phyloP scores from a whole-genome alignment of 768 basidiomycete species.

The Tephrocybe sp. region DNA sequence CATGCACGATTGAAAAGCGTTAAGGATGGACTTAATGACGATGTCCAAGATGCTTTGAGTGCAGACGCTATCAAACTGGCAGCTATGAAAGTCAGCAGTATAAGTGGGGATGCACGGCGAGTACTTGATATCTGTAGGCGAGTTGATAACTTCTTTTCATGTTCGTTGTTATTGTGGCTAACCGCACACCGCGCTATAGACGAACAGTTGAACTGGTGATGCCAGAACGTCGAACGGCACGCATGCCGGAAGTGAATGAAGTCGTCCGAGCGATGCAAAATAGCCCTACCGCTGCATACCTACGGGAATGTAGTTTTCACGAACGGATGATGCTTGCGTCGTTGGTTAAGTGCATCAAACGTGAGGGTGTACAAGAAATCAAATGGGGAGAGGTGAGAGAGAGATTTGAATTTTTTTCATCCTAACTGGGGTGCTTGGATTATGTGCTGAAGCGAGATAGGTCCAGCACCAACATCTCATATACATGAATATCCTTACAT shows the following conservation, averaged over 20 bases:
- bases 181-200: conserved; percentile 30
- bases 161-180: not conserved
- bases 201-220: conserved; percentile 83
- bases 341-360: conserved; percentile 74
- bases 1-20: conserved; percentile 71
- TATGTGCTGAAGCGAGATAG: conserved; percentile 20
- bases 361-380: conserved; percentile 86
- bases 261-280: conserved; percentile 88
- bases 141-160: conserved; percentile 17
- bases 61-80: conserved; percentile 81
- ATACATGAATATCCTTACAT: conserved; percentile 62
- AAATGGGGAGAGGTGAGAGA: conserved; percentile 76
- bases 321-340: conserved; percentile 87
- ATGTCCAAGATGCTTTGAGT: conserved; percentile 50
- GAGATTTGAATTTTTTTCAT: not conserved
- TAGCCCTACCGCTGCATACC: conserved; percentile 82
- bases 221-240: conserved; percentile 46
- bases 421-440: not conserved
- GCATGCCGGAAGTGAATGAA: conserved; percentile 68
- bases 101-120: conserved; percentile 92
- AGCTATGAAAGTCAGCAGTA: conserved; percentile 63
- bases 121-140: conserved; percentile 92
- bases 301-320: conserved; percentile 81
- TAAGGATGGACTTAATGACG: conserved; percentile 44
- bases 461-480: conserved; percentile 74